phyloP scores from a whole-genome alignment of 495 filamentous ascomycete genomes.

The Pyronema omphalodes region DNA sequence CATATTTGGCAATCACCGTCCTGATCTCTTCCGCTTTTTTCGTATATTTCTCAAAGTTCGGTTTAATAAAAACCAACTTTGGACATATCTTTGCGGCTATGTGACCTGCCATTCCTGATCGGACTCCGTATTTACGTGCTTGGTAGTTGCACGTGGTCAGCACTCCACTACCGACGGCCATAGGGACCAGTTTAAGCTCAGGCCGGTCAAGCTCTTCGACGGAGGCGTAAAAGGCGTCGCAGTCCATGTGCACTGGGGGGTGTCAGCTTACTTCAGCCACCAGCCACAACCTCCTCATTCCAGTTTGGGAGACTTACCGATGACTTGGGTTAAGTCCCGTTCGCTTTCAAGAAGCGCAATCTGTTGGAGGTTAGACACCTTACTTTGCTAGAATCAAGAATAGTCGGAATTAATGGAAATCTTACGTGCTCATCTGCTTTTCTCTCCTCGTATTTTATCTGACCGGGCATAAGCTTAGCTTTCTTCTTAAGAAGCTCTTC shows the following conservation, averaged over 20 bases:
- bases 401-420: background rate
- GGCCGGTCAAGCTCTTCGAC: slow-evolving; percentile 86
- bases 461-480: slow-evolving; percentile 52
- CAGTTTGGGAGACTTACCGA: background rate
- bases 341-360: slow-evolving; percentile 58
- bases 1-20: slow-evolving; percentile 64
- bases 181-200: slow-evolving; percentile 72
- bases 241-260: slow-evolving; percentile 88
- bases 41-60: slow-evolving; percentile 80
- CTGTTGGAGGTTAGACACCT: slow-evolving; percentile 2
- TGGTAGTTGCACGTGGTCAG: slow-evolving; percentile 90
- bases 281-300: too few relatives aligned
- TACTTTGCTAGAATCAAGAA: background rate
- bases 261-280: too few relatives aligned
- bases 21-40: slow-evolving; percentile 81
- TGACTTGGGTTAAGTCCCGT: slow-evolving; percentile 45
- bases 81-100: slow-evolving; percentile 76
- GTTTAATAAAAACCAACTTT: slow-evolving; percentile 58
- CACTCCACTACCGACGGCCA: slow-evolving; percentile 85
- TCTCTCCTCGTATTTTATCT: slow-evolving; percentile 52
- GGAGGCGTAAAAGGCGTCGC: slow-evolving; percentile 93
- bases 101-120: slow-evolving; percentile 89
- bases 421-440: slow-evolving; percentile 52
- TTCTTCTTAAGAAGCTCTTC: slow-evolving; percentile 61
- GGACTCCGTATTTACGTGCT: slow-evolving; percentile 73